phyloP scores from a whole-genome alignment of 306 rosid species.

The Vachellia pachyceras region DNA sequence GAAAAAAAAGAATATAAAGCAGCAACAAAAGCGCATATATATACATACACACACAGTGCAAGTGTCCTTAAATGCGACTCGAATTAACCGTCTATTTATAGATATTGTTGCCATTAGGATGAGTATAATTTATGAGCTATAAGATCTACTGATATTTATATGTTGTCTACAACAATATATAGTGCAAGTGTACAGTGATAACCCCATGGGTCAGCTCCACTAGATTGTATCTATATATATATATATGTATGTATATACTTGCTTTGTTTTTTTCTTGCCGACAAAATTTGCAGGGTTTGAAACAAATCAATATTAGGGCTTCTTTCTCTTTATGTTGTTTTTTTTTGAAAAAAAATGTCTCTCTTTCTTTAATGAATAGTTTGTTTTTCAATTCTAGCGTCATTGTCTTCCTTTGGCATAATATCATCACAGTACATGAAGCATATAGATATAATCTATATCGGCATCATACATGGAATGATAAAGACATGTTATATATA shows the following conservation, averaged over 20 bases:
- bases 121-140: no score
- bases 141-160: no score
- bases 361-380: no score
- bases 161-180: no score
- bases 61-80: no score
- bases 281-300: conserved; percentile 34
- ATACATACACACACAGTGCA: no score
- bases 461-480: neutral
- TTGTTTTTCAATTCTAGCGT: neutral
- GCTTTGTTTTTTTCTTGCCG: conserved; percentile 49
- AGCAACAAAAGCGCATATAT: neutral
- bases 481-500: neutral
- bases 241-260: conserved; percentile 11
- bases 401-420: no score
- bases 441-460: neutral
- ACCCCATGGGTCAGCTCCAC: conserved; percentile 5
- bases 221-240: neutral
- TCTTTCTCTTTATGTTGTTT: neutral
- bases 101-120: no score
- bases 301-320: neutral
- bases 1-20: conserved; percentile 12
- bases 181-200: conserved; percentile 26
- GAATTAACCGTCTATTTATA: no score
- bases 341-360: no score
- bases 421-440: neutral